These are phyloP conservation scores for Wickerhamiella alocasiicola DNA, from an alignment of 805 yeast species.

Conservation along the genomic window DNA sequence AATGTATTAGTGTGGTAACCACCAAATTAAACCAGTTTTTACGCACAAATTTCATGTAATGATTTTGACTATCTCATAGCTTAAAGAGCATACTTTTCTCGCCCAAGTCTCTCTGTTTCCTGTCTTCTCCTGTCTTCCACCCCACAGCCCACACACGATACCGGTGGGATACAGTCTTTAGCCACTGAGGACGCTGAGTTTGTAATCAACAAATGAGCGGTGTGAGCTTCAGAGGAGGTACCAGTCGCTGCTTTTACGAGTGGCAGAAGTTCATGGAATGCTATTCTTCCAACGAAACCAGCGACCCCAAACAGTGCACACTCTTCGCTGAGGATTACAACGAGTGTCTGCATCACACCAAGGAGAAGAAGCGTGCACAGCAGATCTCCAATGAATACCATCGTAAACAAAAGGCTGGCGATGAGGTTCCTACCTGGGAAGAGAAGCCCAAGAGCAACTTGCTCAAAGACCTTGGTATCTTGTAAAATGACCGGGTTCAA, in stretches of 20 bases:
- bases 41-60: too few relatives aligned
- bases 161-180: too few relatives aligned
- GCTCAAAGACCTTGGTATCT: conserved; percentile 21
- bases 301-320: conserved; percentile 29
- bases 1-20: too few relatives aligned
- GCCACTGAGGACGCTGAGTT: too few relatives aligned
- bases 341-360: conserved; percentile 39
- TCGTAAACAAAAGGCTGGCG: conserved; percentile 20
- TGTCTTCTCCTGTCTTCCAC: too few relatives aligned
- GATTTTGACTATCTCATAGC: too few relatives aligned
- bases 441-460: conserved; percentile 15
- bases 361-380: conserved; percentile 28
- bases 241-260: conserved; percentile 36
- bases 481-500: conserved; percentile 8
- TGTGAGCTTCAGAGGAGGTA: conserved; percentile 29
- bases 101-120: too few relatives aligned
- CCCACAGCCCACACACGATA: too few relatives aligned
- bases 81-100: too few relatives aligned
- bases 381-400: conserved; percentile 23
- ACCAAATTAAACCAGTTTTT: too few relatives aligned
- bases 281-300: conserved; percentile 31
- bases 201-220: conserved; percentile 19
- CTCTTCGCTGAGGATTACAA: conserved; percentile 36
- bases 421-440: conserved; percentile 18
- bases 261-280: conserved; percentile 38